Percentiles rank a stretch among this genome's conserved stretches.
Evolutionary conservation across 1,139 yeast species (phyloP).

Genomic region (Wickerhamomyces sp.): DNA sequence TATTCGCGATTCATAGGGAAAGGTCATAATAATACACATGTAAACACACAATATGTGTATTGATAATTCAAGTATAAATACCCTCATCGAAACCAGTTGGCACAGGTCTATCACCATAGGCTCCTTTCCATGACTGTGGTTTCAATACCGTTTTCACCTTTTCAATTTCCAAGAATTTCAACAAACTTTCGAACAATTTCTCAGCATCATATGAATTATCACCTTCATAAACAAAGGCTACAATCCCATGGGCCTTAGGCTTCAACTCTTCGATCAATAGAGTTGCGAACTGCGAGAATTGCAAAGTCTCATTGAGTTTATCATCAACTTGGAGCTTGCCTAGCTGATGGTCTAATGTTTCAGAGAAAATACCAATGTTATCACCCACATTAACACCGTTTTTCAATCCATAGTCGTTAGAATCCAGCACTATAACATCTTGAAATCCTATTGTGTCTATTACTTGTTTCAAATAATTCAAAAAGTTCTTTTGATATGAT

Average conservation of each 20-base stretch:
- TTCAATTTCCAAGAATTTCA: constrained; percentile 5
- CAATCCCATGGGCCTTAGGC: constrained; percentile 9
- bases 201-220: constrained; percentile 78
- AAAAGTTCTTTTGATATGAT: constrained; percentile 47
- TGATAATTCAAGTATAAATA: constrained; percentile 14
- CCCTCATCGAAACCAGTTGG: constrained; percentile 78
- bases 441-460: constrained; percentile 47
- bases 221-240: constrained; percentile 76
- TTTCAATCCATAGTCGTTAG: constrained; percentile 60
- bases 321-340: constrained; percentile 12
- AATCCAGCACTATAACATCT: constrained; percentile 58
- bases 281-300: constrained; percentile 11
- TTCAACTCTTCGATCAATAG: constrained; percentile 4
- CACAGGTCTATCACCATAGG: constrained; percentile 68
- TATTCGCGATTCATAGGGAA: too few species aligned
- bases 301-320: constrained; percentile 2
- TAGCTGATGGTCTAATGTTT: constrained; percentile 9
- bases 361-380: constrained; percentile 26
- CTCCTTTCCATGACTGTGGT: constrained; percentile 83
- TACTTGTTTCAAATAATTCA: constrained; percentile 39
- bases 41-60: too few species aligned
- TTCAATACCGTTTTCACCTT: constrained; percentile 18
- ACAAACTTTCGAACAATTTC: constrained; percentile 42
- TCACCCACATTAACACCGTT: constrained; percentile 24
- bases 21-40: too few species aligned